Base-by-base conservation (phyloP, 2,329 filamentous ascomycete genomes). In the Aspergillus novofumigatus region DNA sequence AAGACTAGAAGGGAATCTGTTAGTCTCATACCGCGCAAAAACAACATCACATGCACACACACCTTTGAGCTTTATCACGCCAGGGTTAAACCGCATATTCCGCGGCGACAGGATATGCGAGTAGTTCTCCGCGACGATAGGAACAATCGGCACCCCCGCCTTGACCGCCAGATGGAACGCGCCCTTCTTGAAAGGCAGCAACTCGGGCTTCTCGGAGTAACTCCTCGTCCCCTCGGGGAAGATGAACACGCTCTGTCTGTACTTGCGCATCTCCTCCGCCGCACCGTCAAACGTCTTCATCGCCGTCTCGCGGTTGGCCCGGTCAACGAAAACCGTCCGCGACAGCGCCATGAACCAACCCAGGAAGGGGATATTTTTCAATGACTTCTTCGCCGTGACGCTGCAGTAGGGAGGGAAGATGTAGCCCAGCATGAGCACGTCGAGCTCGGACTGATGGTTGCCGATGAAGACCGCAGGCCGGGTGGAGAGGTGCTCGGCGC, bases 181-280 rank as follows among this genome's bases (percentile, higher is more conserved):
- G 58, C 94, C 94, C 81, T 99, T 99, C 79, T 99, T 99, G 82
- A 97, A 99, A n/a, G 92, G 90, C 54, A 97, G 80, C 67, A 99
- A 78, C 58, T 83, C 84, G 1, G 94, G 90, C 54, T 92, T 87
- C 66, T 88, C 85, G 56, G 89, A 83, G 77, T 97, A 96, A 72
- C 90, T 95, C 64, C 94, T 85, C 1, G 94, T 99, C 52, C 94
- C 94, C 78, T 99, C 94, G 0, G 80, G 78, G 63, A 82, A 82
- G 53, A 82, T 81, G 61, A 81, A 81, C 8, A 82, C 80, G 57
- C 77, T 80, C 66, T 92, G 89, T 62, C 79, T 82, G 67, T 88
- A 81, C 53, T 77, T 77, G 67, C 82, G 84, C 78, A 99, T 99
- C 73, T 92, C 88, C 49, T 83, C 76, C 50, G 91, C 91, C 42